These are phyloP conservation scores for Eucalyptus sp. DNA, from an alignment of 345 rosid species.

Conservation along the genomic window DNA sequence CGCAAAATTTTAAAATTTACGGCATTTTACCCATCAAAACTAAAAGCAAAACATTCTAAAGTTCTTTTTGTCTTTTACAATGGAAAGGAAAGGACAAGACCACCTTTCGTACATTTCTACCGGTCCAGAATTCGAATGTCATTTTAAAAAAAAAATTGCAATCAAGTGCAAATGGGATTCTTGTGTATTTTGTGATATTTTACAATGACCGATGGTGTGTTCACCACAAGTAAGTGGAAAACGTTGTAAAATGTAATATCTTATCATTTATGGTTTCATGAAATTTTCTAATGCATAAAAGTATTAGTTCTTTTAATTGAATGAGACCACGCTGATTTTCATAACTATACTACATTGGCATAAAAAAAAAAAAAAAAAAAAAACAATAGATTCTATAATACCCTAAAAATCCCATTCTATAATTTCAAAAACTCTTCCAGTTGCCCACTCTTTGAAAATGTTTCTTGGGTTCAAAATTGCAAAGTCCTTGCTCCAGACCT, in stretches of 20 bases:
- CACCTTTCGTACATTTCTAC: too few relatives aligned
- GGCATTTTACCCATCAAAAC: not conserved
- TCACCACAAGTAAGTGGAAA: not conserved
- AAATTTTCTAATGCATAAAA: not conserved
- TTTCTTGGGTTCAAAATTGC: not conserved
- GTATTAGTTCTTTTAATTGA: not conserved
- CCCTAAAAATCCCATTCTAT: not conserved
- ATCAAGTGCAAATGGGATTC: not conserved
- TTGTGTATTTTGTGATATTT: not conserved
- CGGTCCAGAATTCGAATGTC: not conserved
- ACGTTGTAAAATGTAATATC: not conserved
- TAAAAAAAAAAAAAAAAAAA: not conserved
- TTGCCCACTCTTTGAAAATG: not conserved
- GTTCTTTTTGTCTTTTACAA: not conserved
- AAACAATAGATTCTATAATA: not conserved
- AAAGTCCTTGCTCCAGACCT: too few relatives aligned
- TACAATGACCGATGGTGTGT: too few relatives aligned
- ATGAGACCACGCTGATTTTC: not conserved
- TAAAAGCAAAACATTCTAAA: not conserved
- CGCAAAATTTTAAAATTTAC: not conserved
- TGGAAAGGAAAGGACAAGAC: too few relatives aligned
- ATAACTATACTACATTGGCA: not conserved
- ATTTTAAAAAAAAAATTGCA: fast-evolving
- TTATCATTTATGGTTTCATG: too few relatives aligned
- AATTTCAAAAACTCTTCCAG: not conserved